These are phyloP conservation scores for Calocera cornea DNA, from an alignment of 768 basidiomycete genomes.

Conservation along the genomic window DNA sequence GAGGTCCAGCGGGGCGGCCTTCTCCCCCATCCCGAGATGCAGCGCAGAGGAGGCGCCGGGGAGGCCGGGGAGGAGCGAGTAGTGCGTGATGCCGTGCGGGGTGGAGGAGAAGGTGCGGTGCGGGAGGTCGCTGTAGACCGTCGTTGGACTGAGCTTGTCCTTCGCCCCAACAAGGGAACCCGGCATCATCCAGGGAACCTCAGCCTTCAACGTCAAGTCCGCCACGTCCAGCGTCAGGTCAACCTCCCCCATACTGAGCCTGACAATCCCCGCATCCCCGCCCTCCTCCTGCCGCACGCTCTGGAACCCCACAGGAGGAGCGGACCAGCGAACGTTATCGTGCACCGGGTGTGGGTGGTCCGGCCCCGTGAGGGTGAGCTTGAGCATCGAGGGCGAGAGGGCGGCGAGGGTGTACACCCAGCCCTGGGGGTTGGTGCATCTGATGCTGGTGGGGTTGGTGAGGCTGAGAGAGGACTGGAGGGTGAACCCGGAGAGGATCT, in stretches of 20 bases:
- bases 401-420: conserved; percentile 18
- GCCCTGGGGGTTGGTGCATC: conserved; percentile 11
- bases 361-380: conserved; percentile 17
- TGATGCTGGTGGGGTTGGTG: background rate
- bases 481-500: no score
- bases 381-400: conserved; percentile 17
- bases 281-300: background rate
- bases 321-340: conserved; percentile 15
- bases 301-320: background rate
- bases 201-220: background rate
- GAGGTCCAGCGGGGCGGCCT: conserved; percentile 20
- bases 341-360: conserved; percentile 20
- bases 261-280: background rate
- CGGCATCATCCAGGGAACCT: background rate
- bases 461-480: no score
- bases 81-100: background rate
- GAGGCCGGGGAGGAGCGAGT: background rate
- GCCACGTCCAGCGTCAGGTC: background rate
- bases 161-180: background rate
- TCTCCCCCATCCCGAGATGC: conserved; percentile 22
- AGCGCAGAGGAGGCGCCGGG: conserved; percentile 1
- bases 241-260: background rate
- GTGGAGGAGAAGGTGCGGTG: background rate
- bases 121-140: background rate
- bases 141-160: background rate